Evolutionary conservation across 352 stramenopile species (phyloP).

Genomic region (Pythium sp.): DNA sequence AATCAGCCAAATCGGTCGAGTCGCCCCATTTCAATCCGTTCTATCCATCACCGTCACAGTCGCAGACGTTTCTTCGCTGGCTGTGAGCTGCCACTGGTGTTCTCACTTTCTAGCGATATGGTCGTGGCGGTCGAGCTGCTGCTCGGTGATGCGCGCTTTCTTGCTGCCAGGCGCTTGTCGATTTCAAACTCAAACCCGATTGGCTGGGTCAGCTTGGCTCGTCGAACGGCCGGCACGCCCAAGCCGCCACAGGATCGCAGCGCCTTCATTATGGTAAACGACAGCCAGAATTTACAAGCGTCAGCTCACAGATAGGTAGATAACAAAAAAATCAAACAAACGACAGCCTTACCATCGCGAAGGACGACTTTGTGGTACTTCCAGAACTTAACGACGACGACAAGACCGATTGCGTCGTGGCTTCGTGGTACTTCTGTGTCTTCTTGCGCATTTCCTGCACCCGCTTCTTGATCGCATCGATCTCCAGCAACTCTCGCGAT

Average conservation of each 20-base stretch:
- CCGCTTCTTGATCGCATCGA: constrained; percentile 61
- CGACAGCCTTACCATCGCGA: constrained; percentile 26
- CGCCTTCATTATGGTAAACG: constrained; percentile 22
- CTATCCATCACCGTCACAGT: background rate
- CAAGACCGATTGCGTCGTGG: constrained; percentile 40
- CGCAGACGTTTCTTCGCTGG: constrained; percentile 6
- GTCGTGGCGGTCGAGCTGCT: background rate
- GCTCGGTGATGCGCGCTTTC: constrained; percentile 8
- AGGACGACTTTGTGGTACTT: constrained; percentile 38
- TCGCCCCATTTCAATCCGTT: background rate
- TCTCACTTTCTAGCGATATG: background rate
- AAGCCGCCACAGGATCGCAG: constrained; percentile 60
- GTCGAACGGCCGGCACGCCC: constrained; percentile 64
- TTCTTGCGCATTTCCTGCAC: constrained; percentile 52
- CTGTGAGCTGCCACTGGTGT: background rate
- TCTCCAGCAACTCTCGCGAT: constrained; percentile 73
- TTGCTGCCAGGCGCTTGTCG: constrained; percentile 41
- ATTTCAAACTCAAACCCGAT: constrained; percentile 68
- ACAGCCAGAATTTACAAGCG: background rate
- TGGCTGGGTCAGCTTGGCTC: constrained; percentile 60
- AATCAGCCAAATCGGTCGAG: background rate
- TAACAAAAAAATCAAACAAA: constrained; percentile 4
- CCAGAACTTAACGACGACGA: background rate
- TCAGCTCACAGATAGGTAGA: background rate
- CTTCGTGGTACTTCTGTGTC: constrained; percentile 65